Evolutionary conservation across 192 early-diverging fungal species (phyloP).

Genomic region (Gigaspora rosea): DNA sequence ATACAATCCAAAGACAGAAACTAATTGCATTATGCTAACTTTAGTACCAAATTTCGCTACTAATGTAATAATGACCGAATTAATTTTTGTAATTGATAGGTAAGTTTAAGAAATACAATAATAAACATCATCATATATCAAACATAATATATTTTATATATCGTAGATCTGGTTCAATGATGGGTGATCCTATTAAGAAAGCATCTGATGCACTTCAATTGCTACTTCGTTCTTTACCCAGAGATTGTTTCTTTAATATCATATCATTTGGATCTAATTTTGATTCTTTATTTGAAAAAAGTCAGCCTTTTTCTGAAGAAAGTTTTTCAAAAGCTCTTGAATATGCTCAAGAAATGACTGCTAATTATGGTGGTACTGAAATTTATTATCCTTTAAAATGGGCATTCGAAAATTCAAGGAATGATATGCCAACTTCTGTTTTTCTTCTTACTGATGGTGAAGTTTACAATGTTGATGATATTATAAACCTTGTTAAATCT

Average conservation of each 20-base stretch:
- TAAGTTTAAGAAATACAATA: conserved; percentile 12
- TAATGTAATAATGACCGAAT: conserved; percentile 31
- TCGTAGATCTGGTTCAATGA: conserved; percentile 55
- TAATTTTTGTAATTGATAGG: conserved; percentile 49
- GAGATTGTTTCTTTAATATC: not conserved
- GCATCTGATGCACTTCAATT: conserved; percentile 44
- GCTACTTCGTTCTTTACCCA: conserved; percentile 51
- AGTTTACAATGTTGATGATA: conserved; percentile 45
- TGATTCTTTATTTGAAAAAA: not conserved
- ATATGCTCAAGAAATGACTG: conserved; percentile 37
- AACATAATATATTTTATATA: not conserved
- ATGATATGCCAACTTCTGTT: conserved; percentile 43
- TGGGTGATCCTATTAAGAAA: conserved; percentile 42
- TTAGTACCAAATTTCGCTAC: conserved; percentile 43
- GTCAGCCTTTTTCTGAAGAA: conserved; percentile 39
- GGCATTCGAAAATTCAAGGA: conserved; percentile 2
- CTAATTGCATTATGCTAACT: conserved; percentile 43
- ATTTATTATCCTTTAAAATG: conserved; percentile 40
- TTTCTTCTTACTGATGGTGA: conserved; percentile 50
- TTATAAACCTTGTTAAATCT: conserved; percentile 37
- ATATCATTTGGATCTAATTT: too few species aligned
- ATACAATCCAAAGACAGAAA: conserved; percentile 35
- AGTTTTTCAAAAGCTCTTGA: conserved; percentile 39
- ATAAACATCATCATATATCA: not conserved
- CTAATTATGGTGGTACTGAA: conserved; percentile 56